Percentiles rank a stretch among this genome's conserved stretches.
phyloP scores from a whole-genome alignment of 352 stramenopile genomes.

The Pythium vanterpoolii region DNA sequence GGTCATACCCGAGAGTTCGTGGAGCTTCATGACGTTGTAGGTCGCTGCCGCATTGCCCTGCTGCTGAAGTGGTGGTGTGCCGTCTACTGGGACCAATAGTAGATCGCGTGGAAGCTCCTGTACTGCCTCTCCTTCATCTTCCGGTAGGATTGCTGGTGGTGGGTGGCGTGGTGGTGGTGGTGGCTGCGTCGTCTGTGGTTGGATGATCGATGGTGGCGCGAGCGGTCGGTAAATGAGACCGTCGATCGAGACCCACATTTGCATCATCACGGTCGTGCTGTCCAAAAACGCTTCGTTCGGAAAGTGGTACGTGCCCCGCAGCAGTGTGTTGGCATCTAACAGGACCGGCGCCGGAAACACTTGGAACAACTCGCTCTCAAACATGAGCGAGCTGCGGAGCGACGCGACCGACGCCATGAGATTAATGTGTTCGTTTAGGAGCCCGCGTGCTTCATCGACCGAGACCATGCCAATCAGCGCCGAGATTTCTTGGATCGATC shows the following conservation, averaged over 20 bases:
- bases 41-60: not conserved
- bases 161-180: not conserved
- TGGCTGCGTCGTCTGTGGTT: conserved; percentile 14
- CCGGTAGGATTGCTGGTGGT: not conserved
- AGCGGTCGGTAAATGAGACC: conserved; percentile 76
- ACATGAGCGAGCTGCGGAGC: conserved; percentile 71
- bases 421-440: conserved; percentile 85
- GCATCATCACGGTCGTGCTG: conserved; percentile 81
- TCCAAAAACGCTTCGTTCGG: conserved; percentile 48
- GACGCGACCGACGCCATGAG: conserved; percentile 79
- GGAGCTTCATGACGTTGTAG: conserved; percentile 48
- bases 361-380: conserved; percentile 83
- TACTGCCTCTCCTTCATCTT: not conserved
- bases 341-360: conserved; percentile 81
- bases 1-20: conserved; percentile 84
- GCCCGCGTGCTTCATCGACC: conserved; percentile 61
- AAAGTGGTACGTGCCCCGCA: conserved; percentile 63
- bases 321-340: conserved; percentile 71
- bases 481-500: conserved; percentile 87
- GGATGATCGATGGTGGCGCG: conserved; percentile 58
- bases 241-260: conserved; percentile 82
- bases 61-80: not conserved
- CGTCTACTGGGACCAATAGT: not conserved
- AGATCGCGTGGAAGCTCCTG: not conserved
- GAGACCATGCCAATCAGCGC: conserved; percentile 79